phyloP scores from a whole-genome alignment of 352 stramenopile genomes.

The Phytophthora meadii region DNA sequence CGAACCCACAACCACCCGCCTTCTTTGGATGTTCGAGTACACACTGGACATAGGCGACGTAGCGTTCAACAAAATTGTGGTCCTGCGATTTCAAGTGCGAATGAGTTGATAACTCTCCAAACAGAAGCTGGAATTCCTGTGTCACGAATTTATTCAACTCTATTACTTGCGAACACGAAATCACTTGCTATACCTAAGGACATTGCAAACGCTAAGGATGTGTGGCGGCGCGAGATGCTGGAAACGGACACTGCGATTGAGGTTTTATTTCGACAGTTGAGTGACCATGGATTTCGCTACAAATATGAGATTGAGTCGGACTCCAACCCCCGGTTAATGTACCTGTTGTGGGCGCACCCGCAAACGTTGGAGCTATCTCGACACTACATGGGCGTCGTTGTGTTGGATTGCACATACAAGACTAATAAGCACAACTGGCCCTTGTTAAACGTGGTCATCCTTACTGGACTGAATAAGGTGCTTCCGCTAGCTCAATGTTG shows the following conservation, averaged over 20 bases:
- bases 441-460: neutral
- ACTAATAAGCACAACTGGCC: conserved; percentile 9
- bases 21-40: no score
- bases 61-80: no score
- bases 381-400: conserved; percentile 9
- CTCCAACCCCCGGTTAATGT: conserved; percentile 1
- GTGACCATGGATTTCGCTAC: conserved; percentile 1
- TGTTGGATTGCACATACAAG: conserved; percentile 24
- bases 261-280: neutral
- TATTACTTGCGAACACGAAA: no score
- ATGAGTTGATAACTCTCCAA: no score
- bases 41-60: no score
- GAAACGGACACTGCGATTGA: neutral
- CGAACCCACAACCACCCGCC: no score
- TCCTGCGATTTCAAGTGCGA: no score
- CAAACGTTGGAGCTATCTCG: neutral
- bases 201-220: neutral
- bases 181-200: neutral
- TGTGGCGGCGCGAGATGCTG: neutral
- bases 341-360: conserved; percentile 19
- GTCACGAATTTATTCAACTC: no score
- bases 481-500: conserved; percentile 13
- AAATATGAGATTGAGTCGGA: conserved; percentile 1
- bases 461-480: conserved; percentile 17
- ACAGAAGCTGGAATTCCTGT: no score